Percentiles rank a stretch among this genome's conserved stretches.
Evolutionary conservation across 768 basidiomycete genomes (phyloP).

Genomic region (Termitomyces sp.): DNA sequence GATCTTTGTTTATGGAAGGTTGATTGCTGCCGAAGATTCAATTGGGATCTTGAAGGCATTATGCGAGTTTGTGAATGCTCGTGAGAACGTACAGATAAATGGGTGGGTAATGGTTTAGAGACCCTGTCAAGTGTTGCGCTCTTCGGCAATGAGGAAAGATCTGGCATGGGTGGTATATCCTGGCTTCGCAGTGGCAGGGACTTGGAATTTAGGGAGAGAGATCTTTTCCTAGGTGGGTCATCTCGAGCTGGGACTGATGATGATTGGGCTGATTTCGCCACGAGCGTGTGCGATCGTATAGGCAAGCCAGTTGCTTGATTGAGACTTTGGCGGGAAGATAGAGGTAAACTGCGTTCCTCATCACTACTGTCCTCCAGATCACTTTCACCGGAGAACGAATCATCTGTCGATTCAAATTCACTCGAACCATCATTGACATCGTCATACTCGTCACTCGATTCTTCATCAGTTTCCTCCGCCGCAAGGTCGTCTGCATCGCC

Average conservation of each 20-base stretch:
- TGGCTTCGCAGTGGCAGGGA: constrained; percentile 30
- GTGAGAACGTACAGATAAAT: constrained; percentile 19
- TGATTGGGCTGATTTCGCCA: background rate
- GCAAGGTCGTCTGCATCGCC: constrained; percentile 79
- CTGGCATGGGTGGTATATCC: constrained; percentile 32
- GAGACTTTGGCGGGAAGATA: background rate
- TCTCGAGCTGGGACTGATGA: constrained; percentile 5
- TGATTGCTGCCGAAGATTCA: background rate
- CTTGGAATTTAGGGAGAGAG: constrained; percentile 41
- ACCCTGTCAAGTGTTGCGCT: constrained; percentile 14
- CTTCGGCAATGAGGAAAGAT: constrained; percentile 33
- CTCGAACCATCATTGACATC: constrained; percentile 16
- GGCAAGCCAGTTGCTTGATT: constrained; percentile 8
- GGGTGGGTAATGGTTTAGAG: constrained; percentile 37
- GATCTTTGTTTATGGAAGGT: background rate
- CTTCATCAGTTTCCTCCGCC: constrained; percentile 58
- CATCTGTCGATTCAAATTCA: constrained; percentile 22
- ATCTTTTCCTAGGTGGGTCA: constrained; percentile 21
- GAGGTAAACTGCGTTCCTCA: constrained; percentile 19
- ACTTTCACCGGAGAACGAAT: constrained; percentile 14
- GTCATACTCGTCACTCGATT: constrained; percentile 35
- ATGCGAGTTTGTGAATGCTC: constrained; percentile 15
- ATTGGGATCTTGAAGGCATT: constrained; percentile 9
- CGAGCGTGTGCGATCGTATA: constrained; percentile 12
- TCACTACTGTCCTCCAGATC: constrained; percentile 19